Percentiles rank a stretch among this genome's conserved stretches.
These are phyloP conservation scores for Ustilago tritici DNA, from an alignment of 1,284 basidiomycete genomes.

Conservation along the genomic window DNA sequence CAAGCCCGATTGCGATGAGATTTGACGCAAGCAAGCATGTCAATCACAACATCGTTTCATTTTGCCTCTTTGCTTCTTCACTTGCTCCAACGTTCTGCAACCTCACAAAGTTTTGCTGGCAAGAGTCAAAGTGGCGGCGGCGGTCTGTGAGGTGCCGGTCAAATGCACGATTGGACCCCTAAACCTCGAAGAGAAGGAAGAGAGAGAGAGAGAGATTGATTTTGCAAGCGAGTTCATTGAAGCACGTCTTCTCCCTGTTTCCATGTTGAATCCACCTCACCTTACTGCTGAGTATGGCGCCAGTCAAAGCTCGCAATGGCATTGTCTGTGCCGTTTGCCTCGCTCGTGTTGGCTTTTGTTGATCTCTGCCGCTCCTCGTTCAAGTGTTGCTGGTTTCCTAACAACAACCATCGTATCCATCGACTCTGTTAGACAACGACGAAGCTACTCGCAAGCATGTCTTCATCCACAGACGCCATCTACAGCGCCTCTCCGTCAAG, in stretches of 20 bases:
- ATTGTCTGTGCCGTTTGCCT: background rate
- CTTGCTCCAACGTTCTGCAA: background rate
- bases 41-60: constrained; percentile 25
- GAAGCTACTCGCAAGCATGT: background rate
- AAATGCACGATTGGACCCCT: constrained; percentile 11
- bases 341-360: no score
- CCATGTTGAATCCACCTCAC: background rate
- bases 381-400: background rate
- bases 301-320: background rate
- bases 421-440: background rate
- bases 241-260: constrained; percentile 17
- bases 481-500: background rate
- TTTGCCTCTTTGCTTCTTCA: background rate
- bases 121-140: background rate
- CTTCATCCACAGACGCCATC: constrained; percentile 3
- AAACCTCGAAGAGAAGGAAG: background rate
- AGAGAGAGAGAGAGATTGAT: background rate
- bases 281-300: background rate
- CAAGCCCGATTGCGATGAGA: background rate
- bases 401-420: background rate
- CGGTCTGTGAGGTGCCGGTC: no score
- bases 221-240: constrained; percentile 10
- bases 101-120: background rate
- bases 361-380: background rate
- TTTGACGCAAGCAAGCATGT: constrained; percentile 16